phyloP scores from a whole-genome alignment of 208 protist genomes.

The Trypanosomatidae sp. region DNA sequence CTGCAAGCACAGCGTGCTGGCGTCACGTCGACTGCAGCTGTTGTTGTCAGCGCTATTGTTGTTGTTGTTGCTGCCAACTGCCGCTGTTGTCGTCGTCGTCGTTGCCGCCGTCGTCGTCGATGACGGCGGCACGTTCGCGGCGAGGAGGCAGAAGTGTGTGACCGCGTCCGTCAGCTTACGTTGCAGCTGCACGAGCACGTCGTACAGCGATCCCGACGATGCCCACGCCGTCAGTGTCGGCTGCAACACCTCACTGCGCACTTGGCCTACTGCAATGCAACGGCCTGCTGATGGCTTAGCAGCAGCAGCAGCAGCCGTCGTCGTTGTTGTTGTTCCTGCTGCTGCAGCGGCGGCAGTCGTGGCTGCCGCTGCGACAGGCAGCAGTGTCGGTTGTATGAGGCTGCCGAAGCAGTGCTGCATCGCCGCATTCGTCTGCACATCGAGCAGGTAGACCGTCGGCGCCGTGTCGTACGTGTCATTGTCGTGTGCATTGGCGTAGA shows the following conservation, averaged over 20 bases:
- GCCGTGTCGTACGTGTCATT: neutral
- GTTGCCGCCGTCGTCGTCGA: neutral
- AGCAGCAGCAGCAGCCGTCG: too few species aligned
- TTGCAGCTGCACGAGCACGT: conserved; percentile 14
- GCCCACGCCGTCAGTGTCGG: too few species aligned
- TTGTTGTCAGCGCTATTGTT: too few species aligned
- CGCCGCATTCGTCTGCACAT: conserved; percentile 1
- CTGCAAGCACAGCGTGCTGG: conserved; percentile 20
- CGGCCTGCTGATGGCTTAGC: too few species aligned
- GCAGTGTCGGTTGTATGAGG: neutral
- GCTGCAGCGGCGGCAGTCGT: too few species aligned
- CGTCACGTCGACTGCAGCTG: too few species aligned
- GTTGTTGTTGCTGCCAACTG: neutral
- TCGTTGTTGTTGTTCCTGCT: too few species aligned
- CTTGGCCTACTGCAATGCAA: too few species aligned
- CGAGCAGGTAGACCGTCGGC: neutral
- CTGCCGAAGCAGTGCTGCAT: conserved; percentile 4
- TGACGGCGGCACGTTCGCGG: neutral
- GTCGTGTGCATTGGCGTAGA: neutral
- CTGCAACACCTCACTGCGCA: conserved; percentile 3
- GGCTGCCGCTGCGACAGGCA: neutral
- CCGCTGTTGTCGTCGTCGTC: neutral
- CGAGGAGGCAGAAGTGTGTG: conserved; percentile 8
- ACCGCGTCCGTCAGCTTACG: conserved; percentile 3
- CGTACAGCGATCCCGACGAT: conserved; percentile 16